These are phyloP conservation scores for Gomphus sp. DNA, from an alignment of 1,284 basidiomycete genomes.

Conservation along the genomic window DNA sequence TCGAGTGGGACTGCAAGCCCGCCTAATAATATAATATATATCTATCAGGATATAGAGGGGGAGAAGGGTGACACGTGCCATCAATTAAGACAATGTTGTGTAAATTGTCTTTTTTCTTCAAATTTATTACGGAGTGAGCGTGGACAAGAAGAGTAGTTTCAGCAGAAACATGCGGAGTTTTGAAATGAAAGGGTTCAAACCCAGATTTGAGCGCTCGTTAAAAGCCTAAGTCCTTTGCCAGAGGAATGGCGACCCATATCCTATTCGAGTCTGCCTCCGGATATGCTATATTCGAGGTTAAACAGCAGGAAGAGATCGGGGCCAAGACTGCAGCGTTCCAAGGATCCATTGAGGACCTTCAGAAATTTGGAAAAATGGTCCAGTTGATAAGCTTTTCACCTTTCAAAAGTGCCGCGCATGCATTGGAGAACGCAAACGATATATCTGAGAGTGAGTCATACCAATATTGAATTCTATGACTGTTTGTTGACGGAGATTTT, in stretches of 20 bases:
- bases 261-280: slow-evolving; percentile 95
- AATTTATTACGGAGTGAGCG: no score
- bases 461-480: not conserved
- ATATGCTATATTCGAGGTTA: slow-evolving; percentile 90
- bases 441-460: slow-evolving; percentile 78
- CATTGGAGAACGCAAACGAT: slow-evolving; percentile 95
- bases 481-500: slow-evolving; percentile 6
- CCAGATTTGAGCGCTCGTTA: not conserved
- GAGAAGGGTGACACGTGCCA: no score
- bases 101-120: no score
- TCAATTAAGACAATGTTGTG: no score
- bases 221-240: not conserved
- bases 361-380: slow-evolving; percentile 94
- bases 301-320: slow-evolving; percentile 86
- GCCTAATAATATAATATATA: not conserved
- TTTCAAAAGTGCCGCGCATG: slow-evolving; percentile 93
- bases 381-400: slow-evolving; percentile 87
- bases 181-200: not conserved
- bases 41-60: no score
- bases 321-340: slow-evolving; percentile 78
- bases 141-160: no score
- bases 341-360: slow-evolving; percentile 78
- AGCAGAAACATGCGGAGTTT: no score
- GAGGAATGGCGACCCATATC: slow-evolving; percentile 69
- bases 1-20: not conserved